Evolutionary conservation across 73 alveolate genomes (phyloP).

Genomic region (Paramecium sexaurelia): DNA sequence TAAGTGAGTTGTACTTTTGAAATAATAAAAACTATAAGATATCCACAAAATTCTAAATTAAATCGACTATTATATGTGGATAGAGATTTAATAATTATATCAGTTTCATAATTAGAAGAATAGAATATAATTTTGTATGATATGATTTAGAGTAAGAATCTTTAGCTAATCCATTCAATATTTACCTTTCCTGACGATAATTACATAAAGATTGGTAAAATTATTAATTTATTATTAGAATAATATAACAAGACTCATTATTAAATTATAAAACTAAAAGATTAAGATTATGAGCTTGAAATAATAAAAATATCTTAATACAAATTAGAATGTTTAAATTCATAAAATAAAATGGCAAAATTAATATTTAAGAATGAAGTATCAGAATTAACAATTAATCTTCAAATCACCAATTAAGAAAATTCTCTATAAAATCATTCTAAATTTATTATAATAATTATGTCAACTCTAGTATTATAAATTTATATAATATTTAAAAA

Average conservation of each 20-base stretch:
- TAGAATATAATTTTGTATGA: background rate
- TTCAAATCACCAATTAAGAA: background rate
- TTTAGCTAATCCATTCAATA: background rate
- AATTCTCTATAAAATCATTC: background rate
- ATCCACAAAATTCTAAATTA: background rate
- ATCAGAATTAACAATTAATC: background rate
- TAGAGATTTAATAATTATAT: background rate
- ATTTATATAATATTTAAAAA: too few species aligned
- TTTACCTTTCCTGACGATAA: background rate
- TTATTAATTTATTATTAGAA: background rate
- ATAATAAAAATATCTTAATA: background rate
- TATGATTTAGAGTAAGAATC: background rate
- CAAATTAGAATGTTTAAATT: background rate
- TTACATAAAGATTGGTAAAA: background rate
- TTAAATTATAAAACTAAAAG: background rate
- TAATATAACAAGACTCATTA: background rate
- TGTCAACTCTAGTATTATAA: too few species aligned
- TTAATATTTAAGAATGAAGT: background rate
- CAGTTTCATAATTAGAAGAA: background rate
- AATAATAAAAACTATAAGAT: background rate
- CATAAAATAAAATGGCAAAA: background rate
- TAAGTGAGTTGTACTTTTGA: background rate
- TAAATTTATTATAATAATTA: background rate
- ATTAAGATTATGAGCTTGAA: background rate
- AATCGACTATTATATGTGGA: background rate